These are phyloP conservation scores for Astrephomene gubernaculifera DNA, from an alignment of 139 green algal species.

Conservation along the genomic window DNA sequence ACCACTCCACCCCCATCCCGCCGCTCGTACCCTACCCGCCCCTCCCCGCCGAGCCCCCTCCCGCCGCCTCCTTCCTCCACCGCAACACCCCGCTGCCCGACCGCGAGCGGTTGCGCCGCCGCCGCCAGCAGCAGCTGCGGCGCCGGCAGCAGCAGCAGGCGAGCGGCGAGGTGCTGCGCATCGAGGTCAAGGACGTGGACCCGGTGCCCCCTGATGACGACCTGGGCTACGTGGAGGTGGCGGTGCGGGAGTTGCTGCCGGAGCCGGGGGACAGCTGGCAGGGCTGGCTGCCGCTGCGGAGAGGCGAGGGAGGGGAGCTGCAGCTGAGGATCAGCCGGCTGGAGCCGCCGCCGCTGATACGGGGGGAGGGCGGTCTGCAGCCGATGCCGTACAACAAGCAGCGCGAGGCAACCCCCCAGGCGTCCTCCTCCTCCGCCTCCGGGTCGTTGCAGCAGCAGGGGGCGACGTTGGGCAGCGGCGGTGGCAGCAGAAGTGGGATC, in stretches of 20 bases:
- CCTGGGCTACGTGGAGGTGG: constrained; percentile 36
- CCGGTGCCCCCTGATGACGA: constrained; percentile 39
- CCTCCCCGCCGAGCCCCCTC: background rate
- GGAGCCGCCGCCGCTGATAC: constrained; percentile 2
- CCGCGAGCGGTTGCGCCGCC: no score
- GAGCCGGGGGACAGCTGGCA: constrained; percentile 12
- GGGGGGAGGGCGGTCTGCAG: background rate
- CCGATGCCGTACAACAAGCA: background rate
- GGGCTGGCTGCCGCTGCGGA: constrained; percentile 33
- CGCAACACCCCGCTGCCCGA: background rate
- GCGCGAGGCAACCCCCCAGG: no score
- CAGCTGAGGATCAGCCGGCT: constrained; percentile 13
- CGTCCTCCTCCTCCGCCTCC: no score
- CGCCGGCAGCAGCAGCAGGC: background rate
- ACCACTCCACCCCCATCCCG: background rate
- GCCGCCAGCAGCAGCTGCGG: background rate
- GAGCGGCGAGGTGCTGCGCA: constrained; percentile 16
- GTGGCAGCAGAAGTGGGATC: background rate
- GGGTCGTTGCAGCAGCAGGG: no score
- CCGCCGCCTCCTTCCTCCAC: background rate
- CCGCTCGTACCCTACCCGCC: background rate
- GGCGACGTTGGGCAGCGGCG: no score
- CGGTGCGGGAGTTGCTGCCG: constrained; percentile 7
- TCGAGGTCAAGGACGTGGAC: constrained; percentile 45
- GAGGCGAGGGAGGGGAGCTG: constrained; percentile 29